Conservation (phyloP, 192 early-diverging fungal species). For the Coemansia sp. region DNA sequence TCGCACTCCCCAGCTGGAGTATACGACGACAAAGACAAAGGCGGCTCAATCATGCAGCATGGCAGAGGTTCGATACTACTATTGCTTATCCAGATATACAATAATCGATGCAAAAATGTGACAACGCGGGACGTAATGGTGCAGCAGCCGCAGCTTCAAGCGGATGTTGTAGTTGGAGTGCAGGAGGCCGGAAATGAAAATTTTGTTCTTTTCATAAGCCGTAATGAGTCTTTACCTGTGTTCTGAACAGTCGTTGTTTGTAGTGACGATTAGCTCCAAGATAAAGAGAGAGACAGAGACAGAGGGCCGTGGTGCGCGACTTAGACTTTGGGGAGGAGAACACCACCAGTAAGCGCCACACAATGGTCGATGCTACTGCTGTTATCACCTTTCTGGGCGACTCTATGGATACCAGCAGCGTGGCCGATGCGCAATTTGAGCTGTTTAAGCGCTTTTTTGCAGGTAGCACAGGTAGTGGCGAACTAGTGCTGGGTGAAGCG, state of each 20-base stretch:
- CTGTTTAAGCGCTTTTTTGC: neutral
- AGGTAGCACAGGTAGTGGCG: neutral
- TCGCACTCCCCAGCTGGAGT: neutral
- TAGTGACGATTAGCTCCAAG: neutral
- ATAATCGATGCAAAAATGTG: neutral
- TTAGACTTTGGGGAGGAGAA: neutral
- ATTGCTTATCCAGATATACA: slow-evolving; percentile 5
- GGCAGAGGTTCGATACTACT: neutral
- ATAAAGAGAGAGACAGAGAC: neutral
- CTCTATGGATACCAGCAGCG: slow-evolving; percentile 1
- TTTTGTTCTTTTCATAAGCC: neutral
- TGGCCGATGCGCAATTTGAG: neutral
- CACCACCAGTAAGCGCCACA: neutral
- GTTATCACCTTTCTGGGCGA: slow-evolving; percentile 4
- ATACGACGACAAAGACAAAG: neutral
- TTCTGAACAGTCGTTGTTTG: neutral
- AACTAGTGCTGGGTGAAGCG: neutral
- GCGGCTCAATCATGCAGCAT: neutral
- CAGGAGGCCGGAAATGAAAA: slow-evolving; percentile 2
- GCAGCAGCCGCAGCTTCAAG: neutral
- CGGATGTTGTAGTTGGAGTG: neutral
- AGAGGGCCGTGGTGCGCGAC: neutral
- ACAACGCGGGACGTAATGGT: neutral
- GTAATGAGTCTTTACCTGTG: neutral
- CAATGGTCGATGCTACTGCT: neutral